Base-by-base conservation (phyloP, 164 flowering plant species). In the Kalanchoe fedtschenkoi region DNA sequence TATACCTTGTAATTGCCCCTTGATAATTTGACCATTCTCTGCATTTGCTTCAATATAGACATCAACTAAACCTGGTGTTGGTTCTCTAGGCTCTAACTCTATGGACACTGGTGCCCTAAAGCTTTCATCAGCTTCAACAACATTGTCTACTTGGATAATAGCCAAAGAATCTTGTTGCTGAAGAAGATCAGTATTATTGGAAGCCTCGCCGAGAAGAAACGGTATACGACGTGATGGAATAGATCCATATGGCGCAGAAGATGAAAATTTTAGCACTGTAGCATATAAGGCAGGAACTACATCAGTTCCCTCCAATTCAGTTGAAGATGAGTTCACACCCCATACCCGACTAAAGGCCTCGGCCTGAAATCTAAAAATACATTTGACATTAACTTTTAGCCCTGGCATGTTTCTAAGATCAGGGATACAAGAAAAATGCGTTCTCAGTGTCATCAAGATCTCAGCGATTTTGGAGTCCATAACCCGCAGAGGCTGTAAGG, bases 161-260 rank as follows among this genome's bases (percentile, higher is more conserved):
- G 73, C 95, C 43, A 80, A 70, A 13, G 81, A 62, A 42, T 41
- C 76, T 26, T 51, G 73, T 61, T 61, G 54, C 24, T 64, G 67
- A 21, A 59, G 61, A 59, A 62, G 16, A 63, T 67, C 5, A 37
- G 59, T 70, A 39, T 32, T 76, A 44, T 29, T 65, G 10, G 75
- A 51, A 62, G 89, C 72, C 55, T 84, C 77, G 30, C 96, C 97
- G 42, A 90, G 84, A 69, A 93, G 82, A 72, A 90, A 87, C 39
- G 99, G 89, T 65, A 93, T 76, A 34, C 63, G 91, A 66, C 41
- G 72, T 47, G 91, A 66, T 65, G 87, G 82, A 69, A 93, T 87
- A 68, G 85, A 65, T 10, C 99, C 99, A 76, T 85, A 93, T 34
- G 96, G 83, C 24, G 96, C 84, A 5, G 95, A 80, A 29, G 99